Evolutionary conservation across 805 yeast species (phyloP).

Genomic region (Nematodospora valgi): DNA sequence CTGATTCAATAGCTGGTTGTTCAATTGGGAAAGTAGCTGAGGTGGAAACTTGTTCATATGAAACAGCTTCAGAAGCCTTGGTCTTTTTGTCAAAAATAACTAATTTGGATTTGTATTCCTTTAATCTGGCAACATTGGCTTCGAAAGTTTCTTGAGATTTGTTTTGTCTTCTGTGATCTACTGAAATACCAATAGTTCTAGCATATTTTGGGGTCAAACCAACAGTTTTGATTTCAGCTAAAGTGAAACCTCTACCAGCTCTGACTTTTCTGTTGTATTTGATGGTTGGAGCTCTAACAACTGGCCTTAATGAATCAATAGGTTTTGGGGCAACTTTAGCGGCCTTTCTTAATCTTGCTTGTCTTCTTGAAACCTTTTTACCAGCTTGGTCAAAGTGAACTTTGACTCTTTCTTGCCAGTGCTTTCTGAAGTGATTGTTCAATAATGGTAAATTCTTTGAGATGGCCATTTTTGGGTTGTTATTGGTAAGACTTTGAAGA

Average conservation of each 20-base stretch:
- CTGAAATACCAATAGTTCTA: conserved; percentile 97
- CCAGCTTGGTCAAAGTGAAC: conserved; percentile 99
- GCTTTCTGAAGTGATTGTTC: conserved; percentile 99
- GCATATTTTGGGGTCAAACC: conserved; percentile 90
- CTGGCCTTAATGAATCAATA: conserved; percentile 92
- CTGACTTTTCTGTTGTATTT: conserved; percentile 99
- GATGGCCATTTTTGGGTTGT: conserved; percentile 64
- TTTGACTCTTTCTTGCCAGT: conserved; percentile 99
- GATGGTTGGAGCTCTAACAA: conserved; percentile 98
- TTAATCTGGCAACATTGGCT: conserved; percentile 91
- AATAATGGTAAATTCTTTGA: conserved; percentile 97
- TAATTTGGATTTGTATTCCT: conserved; percentile 93
- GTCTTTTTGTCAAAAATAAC: conserved; percentile 93
- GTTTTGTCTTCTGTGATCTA: conserved; percentile 99
- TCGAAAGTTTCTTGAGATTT: conserved; percentile 94
- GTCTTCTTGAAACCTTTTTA: conserved; percentile 96
- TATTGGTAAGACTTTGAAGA: not conserved
- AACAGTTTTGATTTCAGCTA: conserved; percentile 97
- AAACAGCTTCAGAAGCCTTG: conserved; percentile 61
- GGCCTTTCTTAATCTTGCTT: conserved; percentile 89
- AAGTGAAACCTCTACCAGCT: conserved; percentile 99
- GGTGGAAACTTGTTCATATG: conserved; percentile 70
- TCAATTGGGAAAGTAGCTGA: conserved; percentile 89
- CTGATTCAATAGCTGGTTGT: conserved; percentile 68
- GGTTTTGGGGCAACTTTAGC: conserved; percentile 98